Percentiles rank a stretch among this genome's conserved stretches.
These are phyloP conservation scores for Eutrema salsugineum DNA, from an alignment of 441 rosid species.

Conservation along the genomic window DNA sequence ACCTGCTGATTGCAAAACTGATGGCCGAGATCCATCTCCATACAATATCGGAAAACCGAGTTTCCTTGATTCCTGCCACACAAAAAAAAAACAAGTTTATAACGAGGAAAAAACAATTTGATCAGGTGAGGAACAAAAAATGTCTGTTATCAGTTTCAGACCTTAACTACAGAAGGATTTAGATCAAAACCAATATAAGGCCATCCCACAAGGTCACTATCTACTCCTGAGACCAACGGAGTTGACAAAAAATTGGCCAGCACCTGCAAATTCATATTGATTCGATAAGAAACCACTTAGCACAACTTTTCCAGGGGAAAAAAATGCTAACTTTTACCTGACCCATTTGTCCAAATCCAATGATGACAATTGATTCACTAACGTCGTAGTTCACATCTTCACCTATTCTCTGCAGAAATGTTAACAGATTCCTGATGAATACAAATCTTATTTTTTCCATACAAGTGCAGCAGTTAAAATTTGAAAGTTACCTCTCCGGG, in stretches of 20 bases:
- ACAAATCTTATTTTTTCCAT: not conserved
- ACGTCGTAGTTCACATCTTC: constrained; percentile 63
- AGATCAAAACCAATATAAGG: constrained; percentile 93
- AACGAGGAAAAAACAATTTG: not conserved
- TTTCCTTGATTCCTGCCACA: constrained; percentile 65
- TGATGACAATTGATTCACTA: constrained; percentile 82
- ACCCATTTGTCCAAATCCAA: constrained; percentile 98
- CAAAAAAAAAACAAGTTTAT: not conserved
- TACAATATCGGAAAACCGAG: constrained; percentile 86
- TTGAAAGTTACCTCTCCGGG: constrained; percentile 13
- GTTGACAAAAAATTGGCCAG: constrained; percentile 89
- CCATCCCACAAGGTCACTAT: constrained; percentile 58
- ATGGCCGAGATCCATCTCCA: constrained; percentile 89
- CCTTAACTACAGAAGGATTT: constrained; percentile 89
- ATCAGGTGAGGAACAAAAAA: not conserved
- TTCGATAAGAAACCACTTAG: not conserved
- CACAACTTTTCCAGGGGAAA: not conserved
- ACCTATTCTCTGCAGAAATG: constrained; percentile 42
- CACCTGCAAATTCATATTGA: constrained; percentile 46
- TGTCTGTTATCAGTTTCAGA: constrained; percentile 26
- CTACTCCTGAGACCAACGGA: constrained; percentile 72
- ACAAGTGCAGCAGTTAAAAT: not conserved
- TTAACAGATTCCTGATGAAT: not conserved
- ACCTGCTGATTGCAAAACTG: constrained; percentile 85
- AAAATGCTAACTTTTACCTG: constrained; percentile 48